These are phyloP conservation scores for Colletotrichum sp. DNA, from an alignment of 2,329 filamentous ascomycete genomes.

Conservation along the genomic window DNA sequence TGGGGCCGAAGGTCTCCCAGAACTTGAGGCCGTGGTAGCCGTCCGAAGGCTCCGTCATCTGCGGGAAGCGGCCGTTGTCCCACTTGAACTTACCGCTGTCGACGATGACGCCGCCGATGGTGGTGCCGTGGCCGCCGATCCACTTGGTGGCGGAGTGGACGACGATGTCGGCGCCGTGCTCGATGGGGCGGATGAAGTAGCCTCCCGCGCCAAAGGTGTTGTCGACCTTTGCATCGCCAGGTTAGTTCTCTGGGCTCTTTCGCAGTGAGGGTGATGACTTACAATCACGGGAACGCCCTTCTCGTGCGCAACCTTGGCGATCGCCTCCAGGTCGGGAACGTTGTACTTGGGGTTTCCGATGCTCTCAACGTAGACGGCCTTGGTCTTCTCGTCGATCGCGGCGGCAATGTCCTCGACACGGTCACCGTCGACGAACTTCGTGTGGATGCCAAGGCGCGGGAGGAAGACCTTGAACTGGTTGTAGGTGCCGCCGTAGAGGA, in stretches of 20 bases:
- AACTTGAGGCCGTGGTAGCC: conserved; percentile 95
- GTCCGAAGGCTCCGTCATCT: conserved; percentile 86
- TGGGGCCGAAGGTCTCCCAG: conserved; percentile 86
- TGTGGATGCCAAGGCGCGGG: conserved; percentile 83
- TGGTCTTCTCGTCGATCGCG: conserved; percentile 90
- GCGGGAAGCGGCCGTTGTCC: conserved; percentile 86
- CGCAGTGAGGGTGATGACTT: conserved; percentile 27
- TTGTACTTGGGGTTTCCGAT: conserved; percentile 96
- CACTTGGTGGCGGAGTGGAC: conserved; percentile 96
- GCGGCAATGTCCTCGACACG: conserved; percentile 78
- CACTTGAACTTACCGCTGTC: conserved; percentile 95
- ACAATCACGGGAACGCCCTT: conserved; percentile 71
- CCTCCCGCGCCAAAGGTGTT: conserved; percentile 96
- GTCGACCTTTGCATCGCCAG: conserved; percentile 62
- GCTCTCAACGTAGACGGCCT: conserved; percentile 89
- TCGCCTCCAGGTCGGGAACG: conserved; percentile 87
- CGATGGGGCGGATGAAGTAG: conserved; percentile 85
- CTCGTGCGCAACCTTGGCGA: conserved; percentile 78
- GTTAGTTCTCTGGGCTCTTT: background rate
- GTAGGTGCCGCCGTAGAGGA: conserved; percentile 94
- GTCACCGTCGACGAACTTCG: conserved; percentile 87
- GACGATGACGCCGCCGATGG: conserved; percentile 84
- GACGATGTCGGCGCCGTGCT: conserved; percentile 91
- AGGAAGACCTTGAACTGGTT: conserved; percentile 96
- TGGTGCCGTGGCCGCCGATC: conserved; percentile 96